These are phyloP conservation scores for Tilletia horrida DNA, from an alignment of 1,284 basidiomycete species.

Conservation along the genomic window DNA sequence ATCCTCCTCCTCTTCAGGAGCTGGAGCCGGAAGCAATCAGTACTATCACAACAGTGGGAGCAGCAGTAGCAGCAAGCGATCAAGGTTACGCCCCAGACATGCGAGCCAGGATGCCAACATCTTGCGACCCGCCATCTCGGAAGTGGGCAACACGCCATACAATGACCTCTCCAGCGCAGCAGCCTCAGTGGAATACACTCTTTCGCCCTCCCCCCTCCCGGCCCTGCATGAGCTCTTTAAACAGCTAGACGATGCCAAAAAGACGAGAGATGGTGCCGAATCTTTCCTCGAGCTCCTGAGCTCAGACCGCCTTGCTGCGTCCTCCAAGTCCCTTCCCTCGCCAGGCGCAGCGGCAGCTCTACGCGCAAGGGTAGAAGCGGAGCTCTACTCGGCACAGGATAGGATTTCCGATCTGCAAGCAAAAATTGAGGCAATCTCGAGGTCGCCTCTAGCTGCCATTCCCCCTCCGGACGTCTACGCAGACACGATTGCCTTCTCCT, in stretches of 20 bases:
- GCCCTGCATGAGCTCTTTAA: neutral
- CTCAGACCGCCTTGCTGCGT: conserved; percentile 10
- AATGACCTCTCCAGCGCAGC: too few relatives aligned
- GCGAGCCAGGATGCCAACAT: too few relatives aligned
- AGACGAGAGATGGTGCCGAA: conserved; percentile 3
- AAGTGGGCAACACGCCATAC: too few relatives aligned
- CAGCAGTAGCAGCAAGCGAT: too few relatives aligned
- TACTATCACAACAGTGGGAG: too few relatives aligned
- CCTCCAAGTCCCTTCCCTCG: conserved; percentile 2
- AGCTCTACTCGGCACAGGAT: conserved; percentile 10
- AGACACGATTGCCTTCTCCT: neutral
- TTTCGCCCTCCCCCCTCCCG: neutral
- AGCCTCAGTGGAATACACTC: too few relatives aligned
- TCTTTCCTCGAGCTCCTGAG: neutral
- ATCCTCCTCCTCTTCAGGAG: too few relatives aligned
- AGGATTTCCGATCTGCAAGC: neutral
- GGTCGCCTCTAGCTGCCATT: neutral
- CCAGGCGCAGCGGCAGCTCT: conserved; percentile 2
- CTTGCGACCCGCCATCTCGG: too few relatives aligned
- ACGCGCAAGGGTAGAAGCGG: neutral
- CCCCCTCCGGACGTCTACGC: neutral
- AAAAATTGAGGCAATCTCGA: neutral
- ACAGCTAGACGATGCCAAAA: neutral
- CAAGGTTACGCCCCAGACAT: too few relatives aligned
- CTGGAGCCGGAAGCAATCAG: too few relatives aligned